Evolutionary conservation across 352 stramenopile genomes (phyloP), one percentile per base, ranked within the genome.

Genomic region (Phytophthora sansomeana): DNA sequence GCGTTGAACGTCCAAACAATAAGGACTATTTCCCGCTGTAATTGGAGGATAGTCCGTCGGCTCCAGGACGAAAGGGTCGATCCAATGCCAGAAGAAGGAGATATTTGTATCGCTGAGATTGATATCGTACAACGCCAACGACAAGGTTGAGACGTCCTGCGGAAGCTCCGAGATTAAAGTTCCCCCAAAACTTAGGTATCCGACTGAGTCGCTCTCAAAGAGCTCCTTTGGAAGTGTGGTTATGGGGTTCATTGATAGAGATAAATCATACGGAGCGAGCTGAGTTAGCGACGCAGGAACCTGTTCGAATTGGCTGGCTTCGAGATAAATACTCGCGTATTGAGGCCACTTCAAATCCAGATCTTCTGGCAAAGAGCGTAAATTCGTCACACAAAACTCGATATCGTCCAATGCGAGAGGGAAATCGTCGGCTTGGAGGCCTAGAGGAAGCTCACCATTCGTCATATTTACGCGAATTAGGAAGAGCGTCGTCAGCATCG

Each of bases 271-370:
- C 3, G 71, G 71, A 2, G 54, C 57, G 19, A 80, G 63, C 5
- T 58, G 63, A 3, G 67, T 24, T 3, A 80, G 26, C 0, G 64
- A 58, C 7, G 43, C 19, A 4, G 66, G 60, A 17, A 78, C 43
- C 13, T 59, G 24, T 1, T 38, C 9, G 14, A 75, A 60, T 7
- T 66, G n/a, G 16, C 60, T 47, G 4, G 56, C 44, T 57, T 75
- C 66, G 5, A 78, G 24, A 29, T 72, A 69, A 29, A 78, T 72
- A 44, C 59, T 63, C 8, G 60, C 63, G 9, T 66, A 69, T 38
- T 72, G 63, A 0, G 78, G 62, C 78, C 81, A 90, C 6, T 56
- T 67, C 5, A 61, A 24, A 21, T 85, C 59, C 38, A 86, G 38
- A 38, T 82, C 41, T 4, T 69, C 38, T 1, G 78, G 78, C 3